These are phyloP conservation scores for Aspergillus egyptiacus DNA, from an alignment of 495 filamentous ascomycete species.

Conservation along the genomic window DNA sequence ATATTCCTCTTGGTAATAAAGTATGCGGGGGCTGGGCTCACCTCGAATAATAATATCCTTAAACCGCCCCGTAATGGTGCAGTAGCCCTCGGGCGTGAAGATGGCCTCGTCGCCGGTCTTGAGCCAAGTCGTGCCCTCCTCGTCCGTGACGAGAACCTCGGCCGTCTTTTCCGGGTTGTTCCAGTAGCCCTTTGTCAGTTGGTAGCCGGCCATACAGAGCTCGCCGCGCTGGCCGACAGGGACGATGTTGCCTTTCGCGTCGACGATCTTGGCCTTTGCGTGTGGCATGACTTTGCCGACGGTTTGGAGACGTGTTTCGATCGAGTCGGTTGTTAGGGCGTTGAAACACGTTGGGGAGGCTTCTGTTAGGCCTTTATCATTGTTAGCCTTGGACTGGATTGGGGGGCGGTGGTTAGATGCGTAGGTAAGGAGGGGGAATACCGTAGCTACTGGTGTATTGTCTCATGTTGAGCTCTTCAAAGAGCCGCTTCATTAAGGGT, in stretches of 20 bases:
- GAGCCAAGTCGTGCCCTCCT: conserved; percentile 55
- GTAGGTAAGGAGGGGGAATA: conserved; percentile 1
- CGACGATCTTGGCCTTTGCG: conserved; percentile 61
- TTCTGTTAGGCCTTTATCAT: conserved; percentile 54
- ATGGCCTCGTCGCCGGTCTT: conserved; percentile 66
- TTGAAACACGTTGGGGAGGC: conserved; percentile 67
- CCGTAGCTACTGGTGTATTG: conserved; percentile 66
- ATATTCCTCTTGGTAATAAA: too few relatives aligned
- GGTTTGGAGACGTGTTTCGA: conserved; percentile 52
- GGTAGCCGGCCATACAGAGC: conserved; percentile 63
- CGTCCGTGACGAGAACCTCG: conserved; percentile 55
- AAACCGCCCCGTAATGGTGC: conserved; percentile 63
- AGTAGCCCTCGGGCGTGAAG: conserved; percentile 59
- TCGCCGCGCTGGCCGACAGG: conserved; percentile 56
- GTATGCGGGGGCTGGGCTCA: too few relatives aligned
- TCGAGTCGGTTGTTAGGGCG: conserved; percentile 57
- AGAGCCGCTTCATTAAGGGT: conserved; percentile 57
- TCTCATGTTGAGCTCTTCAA: conserved; percentile 55
- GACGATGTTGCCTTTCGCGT: conserved; percentile 51
- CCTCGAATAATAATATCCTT: conserved; percentile 85
- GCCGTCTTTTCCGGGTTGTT: conserved; percentile 63
- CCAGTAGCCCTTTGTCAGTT: conserved; percentile 65
- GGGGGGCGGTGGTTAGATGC: background rate
- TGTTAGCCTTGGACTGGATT: background rate
- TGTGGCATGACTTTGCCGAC: conserved; percentile 65